Percentiles rank a stretch among this genome's conserved stretches.
phyloP scores from a whole-genome alignment of 129 eudicot species.

The Saposhnikovia divaricata region DNA sequence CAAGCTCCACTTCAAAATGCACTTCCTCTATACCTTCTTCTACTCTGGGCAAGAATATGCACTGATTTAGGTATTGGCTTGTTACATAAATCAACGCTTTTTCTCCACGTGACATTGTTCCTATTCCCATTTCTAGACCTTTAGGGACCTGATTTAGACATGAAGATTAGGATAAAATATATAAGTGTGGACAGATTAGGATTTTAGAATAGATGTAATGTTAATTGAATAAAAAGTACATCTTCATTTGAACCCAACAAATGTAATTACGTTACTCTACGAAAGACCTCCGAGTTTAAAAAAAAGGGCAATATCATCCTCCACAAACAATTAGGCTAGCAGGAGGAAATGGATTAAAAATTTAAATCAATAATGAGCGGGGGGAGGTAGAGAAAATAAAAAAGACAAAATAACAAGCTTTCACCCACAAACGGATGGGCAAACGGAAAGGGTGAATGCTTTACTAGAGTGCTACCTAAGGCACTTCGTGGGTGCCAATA shows the following conservation, averaged over 20 bases:
- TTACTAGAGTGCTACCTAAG: no score
- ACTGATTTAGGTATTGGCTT: constrained; percentile 49
- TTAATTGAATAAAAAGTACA: background rate
- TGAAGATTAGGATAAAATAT: background rate
- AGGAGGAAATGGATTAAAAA: background rate
- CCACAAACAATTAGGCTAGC: background rate
- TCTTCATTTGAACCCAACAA: background rate
- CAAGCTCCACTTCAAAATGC: constrained; percentile 92
- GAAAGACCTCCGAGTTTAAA: background rate
- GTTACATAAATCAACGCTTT: constrained; percentile 76
- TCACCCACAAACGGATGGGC: no score
- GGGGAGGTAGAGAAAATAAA: background rate
- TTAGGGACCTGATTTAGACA: constrained; percentile 55
- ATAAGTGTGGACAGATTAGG: background rate
- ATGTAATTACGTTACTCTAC: background rate
- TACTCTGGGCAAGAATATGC: constrained; percentile 46
- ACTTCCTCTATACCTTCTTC: constrained; percentile 61
- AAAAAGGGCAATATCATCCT: background rate
- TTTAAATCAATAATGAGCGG: background rate
- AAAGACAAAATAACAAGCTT: background rate
- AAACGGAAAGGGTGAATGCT: no score
- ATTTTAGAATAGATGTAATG: background rate
- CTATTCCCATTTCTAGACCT: constrained; percentile 98
- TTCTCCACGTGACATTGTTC: constrained; percentile 91
- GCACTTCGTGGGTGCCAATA: no score